Conservation (phyloP, 495 filamentous ascomycete species). For the Astrocystis sublimbata region DNA sequence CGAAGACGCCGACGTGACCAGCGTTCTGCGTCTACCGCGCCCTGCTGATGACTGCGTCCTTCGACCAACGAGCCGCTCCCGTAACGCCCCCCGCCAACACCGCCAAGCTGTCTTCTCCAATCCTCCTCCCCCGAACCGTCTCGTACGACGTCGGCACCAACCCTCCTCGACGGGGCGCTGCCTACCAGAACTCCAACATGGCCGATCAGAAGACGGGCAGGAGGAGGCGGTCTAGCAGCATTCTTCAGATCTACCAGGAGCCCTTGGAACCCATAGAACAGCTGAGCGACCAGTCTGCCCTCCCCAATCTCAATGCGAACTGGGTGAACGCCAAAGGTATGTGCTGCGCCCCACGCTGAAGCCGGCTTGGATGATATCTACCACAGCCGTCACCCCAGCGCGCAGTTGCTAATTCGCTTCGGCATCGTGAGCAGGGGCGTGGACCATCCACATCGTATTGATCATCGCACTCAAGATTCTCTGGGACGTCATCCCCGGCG, state of each 20-base stretch:
- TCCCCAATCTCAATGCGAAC: constrained; percentile 95
- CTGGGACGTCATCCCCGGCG: constrained; percentile 90
- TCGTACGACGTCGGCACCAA: constrained; percentile 77
- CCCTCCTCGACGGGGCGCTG: constrained; percentile 52
- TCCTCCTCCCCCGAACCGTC: constrained; percentile 76
- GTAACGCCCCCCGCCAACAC: constrained; percentile 54
- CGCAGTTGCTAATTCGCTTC: neutral
- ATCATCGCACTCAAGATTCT: constrained; percentile 90
- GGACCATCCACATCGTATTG: constrained; percentile 93
- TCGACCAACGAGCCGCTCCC: constrained; percentile 19
- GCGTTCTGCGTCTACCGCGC: neutral
- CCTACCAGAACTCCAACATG: constrained; percentile 43
- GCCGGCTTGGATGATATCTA: neutral
- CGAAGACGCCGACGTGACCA: constrained; percentile 11
- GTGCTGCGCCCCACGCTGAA: constrained; percentile 23
- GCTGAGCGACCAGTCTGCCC: constrained; percentile 88
- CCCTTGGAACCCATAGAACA: constrained; percentile 93
- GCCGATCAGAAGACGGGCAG: constrained; percentile 58
- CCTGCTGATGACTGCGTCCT: constrained; percentile 25
- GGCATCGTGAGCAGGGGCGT: constrained; percentile 67
- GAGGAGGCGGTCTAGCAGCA: constrained; percentile 87
- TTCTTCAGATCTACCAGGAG: constrained; percentile 86
- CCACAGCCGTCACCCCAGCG: no score
- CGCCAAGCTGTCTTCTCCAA: constrained; percentile 81
- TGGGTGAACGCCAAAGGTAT: constrained; percentile 99